Percentiles rank a stretch among this genome's conserved stretches.
phyloP scores from a whole-genome alignment of 2,329 filamentous ascomycete genomes.

The Phoma sp. region DNA sequence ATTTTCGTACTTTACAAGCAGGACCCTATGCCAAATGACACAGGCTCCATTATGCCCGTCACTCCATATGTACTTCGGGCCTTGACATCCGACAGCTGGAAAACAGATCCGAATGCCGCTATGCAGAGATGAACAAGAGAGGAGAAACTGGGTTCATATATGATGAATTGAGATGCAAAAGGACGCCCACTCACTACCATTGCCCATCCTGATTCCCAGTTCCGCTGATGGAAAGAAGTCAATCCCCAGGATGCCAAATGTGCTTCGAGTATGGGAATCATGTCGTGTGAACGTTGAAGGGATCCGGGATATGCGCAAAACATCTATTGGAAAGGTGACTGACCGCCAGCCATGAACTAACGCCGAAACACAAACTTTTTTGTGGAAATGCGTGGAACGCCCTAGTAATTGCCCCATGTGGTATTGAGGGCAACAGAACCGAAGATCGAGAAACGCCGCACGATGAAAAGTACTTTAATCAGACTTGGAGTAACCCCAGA shows the following conservation, averaged over 20 bases:
- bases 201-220: constrained; percentile 17
- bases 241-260: constrained; percentile 28
- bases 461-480: constrained; percentile 20
- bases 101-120: constrained; percentile 33
- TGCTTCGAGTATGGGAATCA: constrained; percentile 33
- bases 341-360: constrained; percentile 37
- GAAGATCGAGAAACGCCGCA: constrained; percentile 20
- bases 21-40: constrained; percentile 7
- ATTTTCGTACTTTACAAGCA: constrained; percentile 36
- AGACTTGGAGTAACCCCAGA: constrained; percentile 59
- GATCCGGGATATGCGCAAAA: constrained; percentile 30
- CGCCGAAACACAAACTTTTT: constrained; percentile 44
- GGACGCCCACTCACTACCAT: constrained; percentile 43
- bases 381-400: constrained; percentile 33
- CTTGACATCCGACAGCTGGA: constrained; percentile 10
- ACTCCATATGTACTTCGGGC: constrained; percentile 26
- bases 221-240: constrained; percentile 18
- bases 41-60: constrained; percentile 1
- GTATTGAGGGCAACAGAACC: constrained; percentile 34
- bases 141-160: constrained; percentile 6
- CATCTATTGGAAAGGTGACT: constrained; percentile 32
- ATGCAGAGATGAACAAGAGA: constrained; percentile 31
- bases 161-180: constrained; percentile 24
- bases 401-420: constrained; percentile 21
- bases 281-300: constrained; percentile 37